Evolutionary conservation across 2,329 filamentous ascomycete species (phyloP).

Genomic region (Aureobasidium sp.): DNA sequence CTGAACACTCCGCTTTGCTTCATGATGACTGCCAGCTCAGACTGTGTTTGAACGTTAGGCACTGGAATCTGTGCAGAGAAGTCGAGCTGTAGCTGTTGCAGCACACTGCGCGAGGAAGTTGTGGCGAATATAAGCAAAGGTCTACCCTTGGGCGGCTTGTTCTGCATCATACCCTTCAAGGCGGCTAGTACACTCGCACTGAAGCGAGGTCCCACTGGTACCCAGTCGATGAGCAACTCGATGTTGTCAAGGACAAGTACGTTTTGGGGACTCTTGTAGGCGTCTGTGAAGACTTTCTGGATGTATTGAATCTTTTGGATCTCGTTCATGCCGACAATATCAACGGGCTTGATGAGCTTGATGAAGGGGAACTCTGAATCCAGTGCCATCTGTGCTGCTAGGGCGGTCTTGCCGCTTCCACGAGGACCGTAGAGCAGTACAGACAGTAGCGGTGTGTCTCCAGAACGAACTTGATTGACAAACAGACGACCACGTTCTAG

Average conservation of each 20-base stretch:
- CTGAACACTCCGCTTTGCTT: constrained; percentile 57
- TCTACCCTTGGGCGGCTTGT: constrained; percentile 70
- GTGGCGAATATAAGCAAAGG: constrained; percentile 84
- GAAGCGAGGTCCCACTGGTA: constrained; percentile 81
- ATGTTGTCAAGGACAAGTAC: constrained; percentile 91
- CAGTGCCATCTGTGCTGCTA: constrained; percentile 80
- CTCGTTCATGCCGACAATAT: constrained; percentile 84
- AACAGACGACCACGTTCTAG: constrained; percentile 68
- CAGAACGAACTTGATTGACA: constrained; percentile 67
- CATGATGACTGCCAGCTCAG: constrained; percentile 62
- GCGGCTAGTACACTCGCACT: constrained; percentile 74
- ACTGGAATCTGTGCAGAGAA: constrained; percentile 82
- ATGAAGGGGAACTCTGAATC: constrained; percentile 86
- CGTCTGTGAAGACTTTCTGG: constrained; percentile 81
- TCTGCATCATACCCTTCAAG: constrained; percentile 66
- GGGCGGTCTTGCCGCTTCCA: constrained; percentile 80
- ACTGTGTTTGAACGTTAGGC: constrained; percentile 58
- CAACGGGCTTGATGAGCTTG: constrained; percentile 75
- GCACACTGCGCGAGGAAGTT: constrained; percentile 67
- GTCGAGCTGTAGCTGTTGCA: constrained; percentile 73
- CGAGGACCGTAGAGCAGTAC: constrained; percentile 78
- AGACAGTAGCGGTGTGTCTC: constrained; percentile 63
- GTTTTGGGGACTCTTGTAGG: constrained; percentile 84
- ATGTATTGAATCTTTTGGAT: constrained; percentile 79
- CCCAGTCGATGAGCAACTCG: constrained; percentile 88